Evolutionary conservation across 2,329 filamentous ascomycete species (phyloP), one percentile per base, ranked within the genome.

Genomic region (Pseudovirgaria hyperparasitica): DNA sequence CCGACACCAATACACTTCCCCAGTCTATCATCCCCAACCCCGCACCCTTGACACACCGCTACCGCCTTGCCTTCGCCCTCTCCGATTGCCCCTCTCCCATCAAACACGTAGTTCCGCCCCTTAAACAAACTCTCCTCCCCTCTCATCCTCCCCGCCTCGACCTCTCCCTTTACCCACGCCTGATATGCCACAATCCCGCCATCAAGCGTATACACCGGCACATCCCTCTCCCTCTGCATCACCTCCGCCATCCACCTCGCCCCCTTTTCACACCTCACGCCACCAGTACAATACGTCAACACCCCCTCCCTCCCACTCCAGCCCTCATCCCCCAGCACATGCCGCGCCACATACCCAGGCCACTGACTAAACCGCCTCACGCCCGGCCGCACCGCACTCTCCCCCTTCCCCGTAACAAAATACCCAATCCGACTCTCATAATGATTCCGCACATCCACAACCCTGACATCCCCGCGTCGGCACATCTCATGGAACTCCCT

Each of bases 171-270:
- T 25, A 44, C 38, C 41, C 41, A 44, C 16, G 37, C 31, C 23
- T 40, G 31, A 23, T 44, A 44, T 8, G 38, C 41, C 9, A 39
- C 38, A 17, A 44, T 42, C 4, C 41, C 41, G 4, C 41, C 41
- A 14, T 37, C 31, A 3, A 44, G 29, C 2, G 41, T 42, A 18
- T 35, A 39, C 11, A 44, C 36, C 3, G 35, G 33, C 16, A 25
- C 20, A 19, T 32, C 22, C 10, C 31, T 34, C 6, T 33, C 23
- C 13, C 21, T 25, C 1, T 14, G 23, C 6, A 40, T 23, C 2
- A 35, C 33, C 17, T 44, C 41, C 22, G 40, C 34, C 41, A 44
- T 44, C 39, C 40, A 44, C 10, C 41, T 31, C n/a, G 39, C 41
- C 13, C 38, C 39, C 16, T 44, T 44, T 22, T 44, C 41, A 21